These are phyloP conservation scores for Suhomyces bokatorum DNA, from an alignment of 1,139 yeast genomes.

Conservation along the genomic window DNA sequence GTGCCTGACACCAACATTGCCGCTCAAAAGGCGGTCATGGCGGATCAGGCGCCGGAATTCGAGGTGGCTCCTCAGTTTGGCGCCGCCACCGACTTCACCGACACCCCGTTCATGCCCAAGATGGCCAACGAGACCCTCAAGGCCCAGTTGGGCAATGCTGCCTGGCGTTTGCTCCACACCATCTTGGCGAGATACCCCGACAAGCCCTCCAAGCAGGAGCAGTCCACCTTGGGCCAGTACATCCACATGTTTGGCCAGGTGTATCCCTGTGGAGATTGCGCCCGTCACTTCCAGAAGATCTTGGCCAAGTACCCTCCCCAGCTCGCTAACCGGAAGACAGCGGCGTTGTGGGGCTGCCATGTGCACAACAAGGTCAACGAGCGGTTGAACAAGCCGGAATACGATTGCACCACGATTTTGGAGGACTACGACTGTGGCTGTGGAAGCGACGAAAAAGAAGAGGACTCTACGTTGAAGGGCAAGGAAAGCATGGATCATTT, in stretches of 20 bases:
- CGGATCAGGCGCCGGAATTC: background rate
- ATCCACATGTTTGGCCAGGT: conserved; percentile 69
- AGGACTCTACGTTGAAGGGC: conserved; percentile 35
- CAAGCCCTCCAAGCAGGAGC: conserved; percentile 63
- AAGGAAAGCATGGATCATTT: conserved; percentile 42
- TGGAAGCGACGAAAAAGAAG: conserved; percentile 65
- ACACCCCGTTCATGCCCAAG: conserved; percentile 77
- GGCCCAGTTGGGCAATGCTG: conserved; percentile 81
- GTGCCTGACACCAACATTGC: conserved; percentile 1
- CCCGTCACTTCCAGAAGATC: conserved; percentile 78
- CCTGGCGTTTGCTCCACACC: conserved; percentile 88
- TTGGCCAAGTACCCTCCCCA: conserved; percentile 82
- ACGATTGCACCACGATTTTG: conserved; percentile 80
- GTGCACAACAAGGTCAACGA: conserved; percentile 87
- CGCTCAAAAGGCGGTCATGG: background rate
- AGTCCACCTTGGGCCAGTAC: conserved; percentile 56
- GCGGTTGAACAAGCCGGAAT: conserved; percentile 63
- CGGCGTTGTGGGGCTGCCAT: conserved; percentile 95
- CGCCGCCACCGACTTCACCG: conserved; percentile 26
- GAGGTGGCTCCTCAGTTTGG: background rate
- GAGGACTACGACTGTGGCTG: conserved; percentile 98
- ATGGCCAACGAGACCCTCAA: conserved; percentile 66
- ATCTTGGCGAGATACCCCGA: conserved; percentile 91
- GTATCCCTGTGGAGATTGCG: conserved; percentile 94
- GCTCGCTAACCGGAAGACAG: conserved; percentile 69